Evolutionary conservation across 768 basidiomycete genomes (phyloP).

Genomic region (Kwoniella botswanensis): DNA sequence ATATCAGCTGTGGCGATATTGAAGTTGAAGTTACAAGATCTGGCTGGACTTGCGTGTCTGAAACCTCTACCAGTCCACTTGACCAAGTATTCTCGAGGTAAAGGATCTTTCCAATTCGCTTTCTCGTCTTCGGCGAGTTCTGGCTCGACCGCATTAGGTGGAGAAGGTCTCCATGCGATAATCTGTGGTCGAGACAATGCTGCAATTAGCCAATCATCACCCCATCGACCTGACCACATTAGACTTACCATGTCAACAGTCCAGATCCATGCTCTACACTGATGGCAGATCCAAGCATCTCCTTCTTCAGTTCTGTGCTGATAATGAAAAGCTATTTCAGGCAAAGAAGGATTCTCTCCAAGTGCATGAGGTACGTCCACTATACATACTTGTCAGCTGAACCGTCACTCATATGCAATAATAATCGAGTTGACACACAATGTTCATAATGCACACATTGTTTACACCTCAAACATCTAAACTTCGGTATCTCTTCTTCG

Average conservation of each 20-base stretch:
- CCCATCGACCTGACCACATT: background rate
- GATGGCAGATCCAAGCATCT: slow-evolving; percentile 65
- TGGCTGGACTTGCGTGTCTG: slow-evolving; percentile 58
- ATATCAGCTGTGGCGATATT: background rate
- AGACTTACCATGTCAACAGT: slow-evolving; percentile 65
- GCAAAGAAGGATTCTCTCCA: slow-evolving; percentile 64
- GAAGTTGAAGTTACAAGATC: background rate
- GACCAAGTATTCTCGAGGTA: slow-evolving; percentile 90
- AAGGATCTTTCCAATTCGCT: slow-evolving; percentile 65
- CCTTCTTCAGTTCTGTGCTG: slow-evolving; percentile 27
- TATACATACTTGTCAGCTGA: slow-evolving; percentile 45
- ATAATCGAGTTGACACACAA: slow-evolving; percentile 42
- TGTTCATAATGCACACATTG: slow-evolving; percentile 82
- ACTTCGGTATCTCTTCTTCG: slow-evolving; percentile 62
- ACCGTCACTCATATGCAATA: background rate
- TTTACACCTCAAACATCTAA: slow-evolving; percentile 82
- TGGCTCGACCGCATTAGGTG: slow-evolving; percentile 68
- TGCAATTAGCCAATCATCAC: background rate
- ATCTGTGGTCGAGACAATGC: slow-evolving; percentile 62
- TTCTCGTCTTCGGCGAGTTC: slow-evolving; percentile 59
- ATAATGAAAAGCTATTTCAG: slow-evolving; percentile 41
- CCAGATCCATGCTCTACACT: slow-evolving; percentile 75
- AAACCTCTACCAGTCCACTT: slow-evolving; percentile 86
- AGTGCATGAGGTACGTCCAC: slow-evolving; percentile 56
- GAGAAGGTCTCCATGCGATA: slow-evolving; percentile 87